Base-by-base conservation (phyloP, 805 yeast species). In the Candida adriatica region DNA sequence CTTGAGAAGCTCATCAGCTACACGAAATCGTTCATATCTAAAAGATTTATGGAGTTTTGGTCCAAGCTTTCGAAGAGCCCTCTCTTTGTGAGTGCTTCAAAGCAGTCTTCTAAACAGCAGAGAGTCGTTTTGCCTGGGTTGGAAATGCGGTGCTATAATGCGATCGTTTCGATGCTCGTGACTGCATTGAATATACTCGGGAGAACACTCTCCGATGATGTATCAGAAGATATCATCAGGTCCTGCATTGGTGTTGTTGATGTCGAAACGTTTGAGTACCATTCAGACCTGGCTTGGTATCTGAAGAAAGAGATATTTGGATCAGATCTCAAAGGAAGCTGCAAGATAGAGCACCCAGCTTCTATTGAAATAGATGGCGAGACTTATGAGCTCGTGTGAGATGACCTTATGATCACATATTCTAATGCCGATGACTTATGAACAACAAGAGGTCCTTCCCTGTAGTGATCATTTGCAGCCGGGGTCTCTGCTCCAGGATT, bases 31-130 rank as follows among this genome's bases (percentile, higher is more conserved):
- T 76, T 75, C 41, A 51, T 75, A 39, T 49, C 66, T 5, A 53
- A 61, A 16, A 61, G 69, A 32, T 73, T 73, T 33, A 38, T 60
- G 17, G 73, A 69, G 5, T 44, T 74, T 27, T 73, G 75, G 71
- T 53, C 49, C 2, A 13, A 15, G 0, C 26, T 55, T 8, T 32
- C 43, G 14, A 23, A 23, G 6, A 42, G 35, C 16, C 32, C 39
- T 1, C 21, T 49, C 13, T 26, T 47, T n/a, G 34, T 29, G 2
- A 27, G 33, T 8, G 45, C 43, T 3, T 17, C 30, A 3, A 41
- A 33, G 13, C 41, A 36, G 6, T 4, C 38, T 2, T 16, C 26
- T 1, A 21, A 19, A 2, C 16, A 33, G 5, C 37, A 37, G 18
- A 35, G 31, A 15, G 35, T 48, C 16, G 43, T 41, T 5, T 32